Base-by-base conservation (phyloP, 345 rosid species). In the Clausena lansium region DNA sequence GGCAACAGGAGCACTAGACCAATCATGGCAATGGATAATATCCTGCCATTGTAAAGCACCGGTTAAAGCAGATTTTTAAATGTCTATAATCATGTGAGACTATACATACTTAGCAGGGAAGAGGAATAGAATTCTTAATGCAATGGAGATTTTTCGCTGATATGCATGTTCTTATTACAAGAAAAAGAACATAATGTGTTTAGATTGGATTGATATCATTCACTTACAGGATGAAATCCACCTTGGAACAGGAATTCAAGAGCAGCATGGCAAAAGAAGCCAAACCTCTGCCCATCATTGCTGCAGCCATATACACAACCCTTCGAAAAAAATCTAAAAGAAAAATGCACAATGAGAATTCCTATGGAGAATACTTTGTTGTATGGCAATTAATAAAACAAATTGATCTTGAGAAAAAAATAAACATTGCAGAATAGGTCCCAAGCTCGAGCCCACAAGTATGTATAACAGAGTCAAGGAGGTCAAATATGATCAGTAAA, bases 11-110 rank as follows among this genome's bases (percentile, higher is more conserved):
- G 98, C 98, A 80, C 92, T 92, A 20, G 99, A 93, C 98, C 99
- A 95, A 86, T 93, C 99, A 32, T 95, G 99, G 79, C 96, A 95
- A 78, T 95, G 99, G 82, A 95, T 90, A 79, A 95, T 93, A 84
- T 95, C 99, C 99, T 93, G 90, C 77, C 77, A 80, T 35, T 36
- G 61, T 62, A 79, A 78, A 77, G 69, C 64, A 54, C 11, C 73
- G 33, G 39, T 61, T 32, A 74, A 8, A 24, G 55, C 6, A 13
- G 64, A 71, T 59, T 75, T 57, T 24, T 28, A 25, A 41, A 38
- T 39, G 64, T 27, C 36, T 27, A 60, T n/a, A 61, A 39, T 60
- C 14, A 25, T 72, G 76, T 27, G 24, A 38, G 47, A 58, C 32
- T 58, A 61, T 5, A 24, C 1, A 72, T n/a, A 57, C 20, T 33